Conservation (phyloP, 2,329 filamentous ascomycete species). For the Acephala macrosclerotiorum region DNA sequence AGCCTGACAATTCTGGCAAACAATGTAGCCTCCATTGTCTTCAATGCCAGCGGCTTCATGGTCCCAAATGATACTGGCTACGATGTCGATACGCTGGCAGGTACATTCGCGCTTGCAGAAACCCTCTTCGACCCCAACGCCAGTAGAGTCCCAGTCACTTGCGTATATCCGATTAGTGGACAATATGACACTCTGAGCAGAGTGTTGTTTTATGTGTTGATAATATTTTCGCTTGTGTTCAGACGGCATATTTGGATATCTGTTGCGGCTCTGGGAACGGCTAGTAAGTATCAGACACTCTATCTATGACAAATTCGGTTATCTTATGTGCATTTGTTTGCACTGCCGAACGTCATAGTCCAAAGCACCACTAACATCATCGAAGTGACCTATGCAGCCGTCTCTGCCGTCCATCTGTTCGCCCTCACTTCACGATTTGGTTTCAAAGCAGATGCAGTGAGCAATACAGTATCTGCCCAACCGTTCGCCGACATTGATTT, state of each 20-base stretch:
- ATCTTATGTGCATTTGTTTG: neutral
- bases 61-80: neutral
- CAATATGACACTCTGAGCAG: conserved; percentile 4
- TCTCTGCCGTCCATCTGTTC: conserved; percentile 20
- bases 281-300: neutral
- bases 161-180: neutral
- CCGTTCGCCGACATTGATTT: conserved; percentile 13
- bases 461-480: neutral
- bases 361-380: neutral
- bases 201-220: neutral
- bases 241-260: conserved; percentile 6
- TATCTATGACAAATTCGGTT: neutral
- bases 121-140: neutral
- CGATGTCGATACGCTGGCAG: neutral
- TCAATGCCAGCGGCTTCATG: neutral
- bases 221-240: conserved; percentile 4
- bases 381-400: conserved; percentile 17
- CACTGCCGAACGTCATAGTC: neutral
- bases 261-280: neutral
- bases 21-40: neutral
- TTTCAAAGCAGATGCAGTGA: neutral
- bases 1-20: neutral
- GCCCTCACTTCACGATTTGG: conserved; percentile 6
- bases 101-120: conserved; percentile 3
- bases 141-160: neutral